Conservation (phyloP, 208 protist species). For the Porcisia deanei region DNA sequence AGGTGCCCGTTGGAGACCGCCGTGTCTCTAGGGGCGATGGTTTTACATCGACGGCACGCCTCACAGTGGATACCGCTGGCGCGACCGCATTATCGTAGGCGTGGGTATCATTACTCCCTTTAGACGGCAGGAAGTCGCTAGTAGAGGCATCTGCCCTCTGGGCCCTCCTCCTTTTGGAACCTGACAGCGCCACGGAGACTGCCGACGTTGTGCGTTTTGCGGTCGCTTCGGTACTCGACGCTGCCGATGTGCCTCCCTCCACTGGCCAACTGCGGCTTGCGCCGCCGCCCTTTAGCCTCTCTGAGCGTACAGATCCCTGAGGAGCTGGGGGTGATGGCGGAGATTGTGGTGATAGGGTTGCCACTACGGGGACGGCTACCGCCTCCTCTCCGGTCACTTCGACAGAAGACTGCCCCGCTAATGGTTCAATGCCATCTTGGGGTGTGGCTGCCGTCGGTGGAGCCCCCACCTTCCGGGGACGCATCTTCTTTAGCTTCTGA, state of each 20-base stretch:
- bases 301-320: not conserved
- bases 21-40: not conserved
- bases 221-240: not conserved
- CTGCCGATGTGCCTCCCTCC: not conserved
- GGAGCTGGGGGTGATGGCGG: not conserved
- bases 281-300: not conserved
- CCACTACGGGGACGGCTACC: not conserved
- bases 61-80: not conserved
- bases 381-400: not conserved
- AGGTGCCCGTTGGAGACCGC: conserved; percentile 7
- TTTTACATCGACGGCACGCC: not conserved
- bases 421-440: not conserved
- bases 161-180: not conserved
- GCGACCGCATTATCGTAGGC: not conserved
- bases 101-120: not conserved
- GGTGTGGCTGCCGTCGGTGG: not conserved
- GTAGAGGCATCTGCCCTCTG: not conserved
- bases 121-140: not conserved
- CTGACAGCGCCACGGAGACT: not conserved
- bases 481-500: not conserved
- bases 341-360: not conserved
- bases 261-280: not conserved
- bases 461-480: not conserved
- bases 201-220: not conserved
- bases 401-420: not conserved